Conservation (phyloP, 306 rosid genomes). For the Heteromeles arbutifolia region DNA sequence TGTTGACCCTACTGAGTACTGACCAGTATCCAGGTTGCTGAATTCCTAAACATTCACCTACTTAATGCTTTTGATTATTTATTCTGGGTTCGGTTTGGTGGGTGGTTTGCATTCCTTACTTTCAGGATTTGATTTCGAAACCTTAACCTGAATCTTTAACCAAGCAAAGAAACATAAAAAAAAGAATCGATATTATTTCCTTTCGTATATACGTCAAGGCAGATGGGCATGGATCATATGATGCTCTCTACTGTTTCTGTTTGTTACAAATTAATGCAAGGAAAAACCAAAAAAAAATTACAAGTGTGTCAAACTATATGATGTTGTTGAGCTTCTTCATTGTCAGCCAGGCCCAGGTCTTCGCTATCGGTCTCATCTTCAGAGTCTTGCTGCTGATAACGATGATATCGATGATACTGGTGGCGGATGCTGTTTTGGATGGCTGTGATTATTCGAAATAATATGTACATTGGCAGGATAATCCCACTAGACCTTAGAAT, state of each 20-base stretch:
- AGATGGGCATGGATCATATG: conserved; percentile 28
- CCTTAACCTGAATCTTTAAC: neutral
- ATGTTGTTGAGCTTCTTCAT: conserved; percentile 30
- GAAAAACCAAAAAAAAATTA: neutral
- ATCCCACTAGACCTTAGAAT: conserved; percentile 66
- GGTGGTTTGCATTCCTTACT: neutral
- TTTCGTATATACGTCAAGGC: conserved; percentile 4
- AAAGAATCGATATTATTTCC: neutral
- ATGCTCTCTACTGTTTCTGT: conserved; percentile 27
- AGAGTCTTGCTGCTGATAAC: neutral
- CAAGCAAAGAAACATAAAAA: neutral
- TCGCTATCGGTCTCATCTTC: conserved; percentile 17
- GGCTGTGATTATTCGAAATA: conserved; percentile 43
- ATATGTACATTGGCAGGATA: conserved; percentile 70
- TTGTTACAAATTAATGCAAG: neutral
- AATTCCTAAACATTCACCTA: neutral
- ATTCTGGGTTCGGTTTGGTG: conserved; percentile 18
- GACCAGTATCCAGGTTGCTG: neutral
- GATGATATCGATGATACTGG: conserved; percentile 21
- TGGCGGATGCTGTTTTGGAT: conserved; percentile 36
- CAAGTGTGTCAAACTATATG: conserved; percentile 19
- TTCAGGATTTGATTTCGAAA: neutral
- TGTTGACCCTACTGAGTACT: conserved; percentile 6
- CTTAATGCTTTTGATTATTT: neutral
- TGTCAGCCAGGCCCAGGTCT: conserved; percentile 23